These are phyloP conservation scores for Fusarium cyanostomum DNA, from an alignment of 2,329 filamentous ascomycete species.

Conservation along the genomic window DNA sequence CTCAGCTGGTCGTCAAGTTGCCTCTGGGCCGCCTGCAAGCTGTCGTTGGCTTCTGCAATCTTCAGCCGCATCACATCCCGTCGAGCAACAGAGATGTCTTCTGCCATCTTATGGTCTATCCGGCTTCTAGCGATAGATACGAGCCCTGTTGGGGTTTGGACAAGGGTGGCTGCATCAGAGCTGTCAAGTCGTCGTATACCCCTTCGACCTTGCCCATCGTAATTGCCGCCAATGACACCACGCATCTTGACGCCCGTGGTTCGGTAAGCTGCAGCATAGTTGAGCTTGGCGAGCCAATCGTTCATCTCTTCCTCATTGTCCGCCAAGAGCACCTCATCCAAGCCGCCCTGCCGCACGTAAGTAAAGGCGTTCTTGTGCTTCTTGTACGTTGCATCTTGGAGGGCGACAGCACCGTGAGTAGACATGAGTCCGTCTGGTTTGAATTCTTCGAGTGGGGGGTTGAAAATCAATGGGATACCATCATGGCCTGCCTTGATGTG, in stretches of 20 bases:
- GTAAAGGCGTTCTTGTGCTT: constrained; percentile 96
- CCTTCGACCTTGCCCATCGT: constrained; percentile 81
- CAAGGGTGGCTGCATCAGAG: constrained; percentile 66
- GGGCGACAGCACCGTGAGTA: constrained; percentile 89
- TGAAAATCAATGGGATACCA: constrained; percentile 84
- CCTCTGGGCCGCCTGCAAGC: constrained; percentile 75
- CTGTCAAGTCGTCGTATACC: constrained; percentile 76
- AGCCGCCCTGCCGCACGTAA: constrained; percentile 84
- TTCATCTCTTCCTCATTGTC: constrained; percentile 93
- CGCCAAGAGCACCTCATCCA: constrained; percentile 91
- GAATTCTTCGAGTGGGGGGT: constrained; percentile 88
- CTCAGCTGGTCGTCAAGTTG: constrained; percentile 84
- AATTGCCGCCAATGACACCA: constrained; percentile 83
- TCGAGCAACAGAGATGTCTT: constrained; percentile 85
- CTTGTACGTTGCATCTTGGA: constrained; percentile 87
- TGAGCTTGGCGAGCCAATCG: constrained; percentile 95
- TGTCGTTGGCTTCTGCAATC: constrained; percentile 84
- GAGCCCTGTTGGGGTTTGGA: constrained; percentile 77
- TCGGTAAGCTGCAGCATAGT: constrained; percentile 94
- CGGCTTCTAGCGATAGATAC: constrained; percentile 77
- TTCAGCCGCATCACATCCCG: constrained; percentile 84
- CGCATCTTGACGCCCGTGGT: constrained; percentile 92
- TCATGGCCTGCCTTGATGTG: constrained; percentile 82
- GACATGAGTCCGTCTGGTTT: constrained; percentile 95
- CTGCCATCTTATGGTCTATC: constrained; percentile 83